Evolutionary conservation across 805 yeast species (phyloP), one percentile per base, ranked within the genome.

Genomic region (Wickerhamiella shivajii): DNA sequence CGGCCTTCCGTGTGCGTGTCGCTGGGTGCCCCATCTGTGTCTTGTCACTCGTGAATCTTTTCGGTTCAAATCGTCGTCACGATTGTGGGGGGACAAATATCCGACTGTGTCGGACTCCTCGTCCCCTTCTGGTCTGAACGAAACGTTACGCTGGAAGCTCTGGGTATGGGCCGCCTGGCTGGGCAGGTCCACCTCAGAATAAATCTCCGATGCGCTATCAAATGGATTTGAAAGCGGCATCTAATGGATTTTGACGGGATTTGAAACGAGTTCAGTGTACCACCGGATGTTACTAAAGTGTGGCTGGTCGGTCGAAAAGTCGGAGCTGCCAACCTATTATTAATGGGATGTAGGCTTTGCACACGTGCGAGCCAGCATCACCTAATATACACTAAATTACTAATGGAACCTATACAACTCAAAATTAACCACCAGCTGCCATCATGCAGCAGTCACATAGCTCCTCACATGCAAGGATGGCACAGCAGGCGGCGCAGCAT

Each of bases 11-110:
- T 71, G 66, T 38, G 71, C 70, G 47, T 72, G 69, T 44, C 93
- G 66, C 43, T 77, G 81, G 3, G 96, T 85, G 38, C 95, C 95
- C 93, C 93, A 81, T 3, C 41, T 31, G 24, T 29, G 20, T 8
- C 39, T 27, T 11, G 28, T 27, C 14, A 35, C 38, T 5, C 31
- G 11, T 5, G 39, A 31, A 18, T 36, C 38, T 17, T 28, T 26
- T 12, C 41, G 38, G 18, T 15, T 13, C 15, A 37, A 23, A 4
- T 22, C 24, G 22, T 16, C 16, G 23, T 19, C 29, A 13, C 24
- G 15, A 4, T 13, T 15, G 10, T 15, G 12, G n/a, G 22, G 3
- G 15, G 17, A 17, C 3, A n/a, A 15, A 11, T 18, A 21, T 25
- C n/a, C 24, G 18, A 11, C 10, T n/a, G 7, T 25, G 18, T 25